A percentile compares a stretch with the other conserved stretches of the same genome.
Evolutionary conservation across 768 basidiomycete genomes (phyloP).

Genomic region (Rhizopogon sp.): DNA sequence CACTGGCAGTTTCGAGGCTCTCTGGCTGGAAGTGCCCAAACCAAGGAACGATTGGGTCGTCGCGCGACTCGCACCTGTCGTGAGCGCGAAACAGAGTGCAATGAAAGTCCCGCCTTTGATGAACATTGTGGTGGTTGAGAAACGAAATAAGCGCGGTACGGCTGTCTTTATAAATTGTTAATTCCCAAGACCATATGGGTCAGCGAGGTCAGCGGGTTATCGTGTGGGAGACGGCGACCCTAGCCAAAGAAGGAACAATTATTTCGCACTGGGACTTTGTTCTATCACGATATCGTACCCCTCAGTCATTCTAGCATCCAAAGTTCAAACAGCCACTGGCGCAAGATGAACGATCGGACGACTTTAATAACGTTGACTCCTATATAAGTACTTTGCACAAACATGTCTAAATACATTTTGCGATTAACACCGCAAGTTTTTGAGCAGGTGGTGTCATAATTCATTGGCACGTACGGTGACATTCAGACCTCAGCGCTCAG

Average conservation of each 20-base stretch:
- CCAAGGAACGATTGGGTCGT: slow-evolving; percentile 15
- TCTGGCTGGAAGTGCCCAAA: slow-evolving; percentile 1
- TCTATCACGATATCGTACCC: neutral
- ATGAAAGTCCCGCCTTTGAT: neutral
- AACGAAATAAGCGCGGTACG: neutral
- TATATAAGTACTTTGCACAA: neutral
- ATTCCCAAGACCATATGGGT: neutral
- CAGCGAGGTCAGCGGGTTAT: neutral
- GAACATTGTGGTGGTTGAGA: neutral
- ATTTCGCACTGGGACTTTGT: neutral
- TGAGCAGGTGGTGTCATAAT: neutral
- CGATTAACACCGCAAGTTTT: neutral
- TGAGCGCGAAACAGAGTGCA: neutral
- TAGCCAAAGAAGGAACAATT: neutral
- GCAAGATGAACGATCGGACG: no score
- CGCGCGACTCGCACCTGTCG: slow-evolving; percentile 8
- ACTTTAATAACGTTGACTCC: no score
- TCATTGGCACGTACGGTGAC: neutral
- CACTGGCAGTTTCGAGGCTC: neutral
- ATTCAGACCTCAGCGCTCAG: neutral
- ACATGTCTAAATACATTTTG: neutral
- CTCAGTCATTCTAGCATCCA: no score
- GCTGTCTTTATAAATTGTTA: neutral
- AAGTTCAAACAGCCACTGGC: neutral
- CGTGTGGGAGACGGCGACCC: neutral